Evolutionary conservation across 1,284 basidiomycete genomes (phyloP).

Genomic region (Laetiporus sulphureus): DNA sequence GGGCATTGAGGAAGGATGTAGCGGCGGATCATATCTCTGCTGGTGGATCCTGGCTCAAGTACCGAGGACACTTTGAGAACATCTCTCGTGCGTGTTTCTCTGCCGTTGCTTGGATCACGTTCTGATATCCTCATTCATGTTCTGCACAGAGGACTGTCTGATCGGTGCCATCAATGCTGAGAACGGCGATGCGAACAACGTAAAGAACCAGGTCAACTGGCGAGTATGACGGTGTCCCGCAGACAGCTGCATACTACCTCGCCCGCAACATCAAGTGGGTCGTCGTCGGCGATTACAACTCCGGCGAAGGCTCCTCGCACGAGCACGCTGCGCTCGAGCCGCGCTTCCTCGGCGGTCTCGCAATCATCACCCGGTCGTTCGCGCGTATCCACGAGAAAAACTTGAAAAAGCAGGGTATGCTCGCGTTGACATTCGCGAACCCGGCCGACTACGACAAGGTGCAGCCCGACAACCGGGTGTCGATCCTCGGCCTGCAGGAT

Average conservation of each 20-base stretch:
- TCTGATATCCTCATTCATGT: constrained; percentile 4
- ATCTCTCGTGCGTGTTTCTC: no score
- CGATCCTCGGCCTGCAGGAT: constrained; percentile 76
- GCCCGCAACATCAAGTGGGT: constrained; percentile 92
- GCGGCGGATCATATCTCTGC: constrained; percentile 88
- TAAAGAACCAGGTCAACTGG: constrained; percentile 90
- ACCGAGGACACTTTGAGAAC: constrained; percentile 98
- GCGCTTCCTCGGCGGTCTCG: constrained; percentile 91
- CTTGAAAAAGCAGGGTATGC: constrained; percentile 97
- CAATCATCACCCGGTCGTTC: constrained; percentile 92
- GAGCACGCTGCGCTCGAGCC: constrained; percentile 98
- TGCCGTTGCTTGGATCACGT: neutral
- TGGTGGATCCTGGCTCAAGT: constrained; percentile 99
- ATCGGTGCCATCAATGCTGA: constrained; percentile 95
- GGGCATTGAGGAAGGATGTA: constrained; percentile 40
- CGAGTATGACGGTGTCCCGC: constrained; percentile 81
- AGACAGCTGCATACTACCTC: constrained; percentile 83
- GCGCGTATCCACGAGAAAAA: constrained; percentile 98
- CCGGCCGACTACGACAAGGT: constrained; percentile 89
- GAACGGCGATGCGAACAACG: constrained; percentile 93
- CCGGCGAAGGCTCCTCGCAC: constrained; percentile 96
- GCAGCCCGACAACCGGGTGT: constrained; percentile 76
- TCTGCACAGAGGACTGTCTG: constrained; percentile 90
- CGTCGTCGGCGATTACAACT: constrained; percentile 92
- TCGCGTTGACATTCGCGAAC: constrained; percentile 85